Conservation (phyloP, 257 asterid species). For the Fraxinus cuspidata region DNA sequence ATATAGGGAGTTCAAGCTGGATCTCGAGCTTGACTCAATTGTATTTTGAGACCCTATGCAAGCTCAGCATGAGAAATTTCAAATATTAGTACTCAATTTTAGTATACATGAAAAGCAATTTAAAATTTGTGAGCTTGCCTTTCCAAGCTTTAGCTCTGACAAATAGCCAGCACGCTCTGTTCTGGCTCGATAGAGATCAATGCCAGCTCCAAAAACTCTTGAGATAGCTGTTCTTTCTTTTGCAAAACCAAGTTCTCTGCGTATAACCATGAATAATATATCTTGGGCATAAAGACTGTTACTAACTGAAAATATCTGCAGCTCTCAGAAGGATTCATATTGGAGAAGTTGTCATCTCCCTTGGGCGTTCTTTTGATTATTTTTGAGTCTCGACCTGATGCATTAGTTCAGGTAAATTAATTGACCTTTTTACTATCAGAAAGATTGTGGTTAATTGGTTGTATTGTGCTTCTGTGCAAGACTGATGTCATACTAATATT, state of each 20-base stretch:
- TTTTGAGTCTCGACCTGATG: constrained; percentile 90
- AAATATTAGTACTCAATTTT: background rate
- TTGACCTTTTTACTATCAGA: background rate
- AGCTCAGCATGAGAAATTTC: background rate
- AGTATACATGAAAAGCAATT: background rate
- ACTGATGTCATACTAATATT: background rate
- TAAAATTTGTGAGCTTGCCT: background rate
- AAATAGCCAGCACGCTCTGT: background rate
- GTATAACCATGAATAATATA: background rate
- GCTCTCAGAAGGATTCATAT: constrained; percentile 72
- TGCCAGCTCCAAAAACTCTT: background rate
- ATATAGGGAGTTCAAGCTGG: constrained; percentile 4
- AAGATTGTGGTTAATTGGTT: background rate
- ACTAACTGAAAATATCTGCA: constrained; percentile 35
- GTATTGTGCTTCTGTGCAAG: background rate
- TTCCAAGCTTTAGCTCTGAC: background rate
- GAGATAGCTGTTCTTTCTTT: background rate
- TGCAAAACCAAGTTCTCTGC: background rate
- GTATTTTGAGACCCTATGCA: background rate
- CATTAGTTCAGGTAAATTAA: constrained; percentile 69
- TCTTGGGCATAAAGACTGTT: background rate
- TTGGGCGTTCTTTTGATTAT: constrained; percentile 76
- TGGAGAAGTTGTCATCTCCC: constrained; percentile 74
- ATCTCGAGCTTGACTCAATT: background rate
- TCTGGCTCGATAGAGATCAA: background rate